A percentile compares a stretch with the other conserved stretches of the same genome.
Conservation (phyloP, 2,329 filamentous ascomycete genomes). For the Neospermospora avenae region DNA sequence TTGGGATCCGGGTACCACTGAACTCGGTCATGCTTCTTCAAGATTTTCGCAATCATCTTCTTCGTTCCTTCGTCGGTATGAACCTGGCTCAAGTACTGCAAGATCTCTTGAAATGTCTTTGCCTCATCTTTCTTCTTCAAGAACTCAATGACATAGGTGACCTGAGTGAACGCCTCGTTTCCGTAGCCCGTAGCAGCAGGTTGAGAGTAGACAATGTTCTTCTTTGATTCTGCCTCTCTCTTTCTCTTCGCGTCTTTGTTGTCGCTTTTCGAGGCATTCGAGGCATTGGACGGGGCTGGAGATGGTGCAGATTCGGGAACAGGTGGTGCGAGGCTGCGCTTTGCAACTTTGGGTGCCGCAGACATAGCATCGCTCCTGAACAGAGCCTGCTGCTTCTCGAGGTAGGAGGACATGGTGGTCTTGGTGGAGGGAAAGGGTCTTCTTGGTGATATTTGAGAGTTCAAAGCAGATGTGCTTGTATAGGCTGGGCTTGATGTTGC, state of each 20-base stretch:
- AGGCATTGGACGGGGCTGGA: slow-evolving; percentile 57
- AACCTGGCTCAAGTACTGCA: slow-evolving; percentile 74
- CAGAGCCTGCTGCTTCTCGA: slow-evolving; percentile 62
- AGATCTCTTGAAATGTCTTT: slow-evolving; percentile 71
- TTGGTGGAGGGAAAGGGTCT: neutral
- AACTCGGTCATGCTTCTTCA: slow-evolving; percentile 62
- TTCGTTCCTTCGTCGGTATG: slow-evolving; percentile 59
- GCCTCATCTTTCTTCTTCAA: slow-evolving; percentile 69
- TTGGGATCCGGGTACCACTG: slow-evolving; percentile 54
- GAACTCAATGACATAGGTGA: slow-evolving; percentile 82
- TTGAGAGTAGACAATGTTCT: slow-evolving; percentile 68
- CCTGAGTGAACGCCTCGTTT: slow-evolving; percentile 78
- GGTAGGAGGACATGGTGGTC: slow-evolving; percentile 53
- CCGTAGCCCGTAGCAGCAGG: slow-evolving; percentile 74
- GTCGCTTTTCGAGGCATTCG: slow-evolving; percentile 49
- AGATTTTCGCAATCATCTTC: slow-evolving; percentile 62
- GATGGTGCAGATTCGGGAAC: slow-evolving; percentile 54
- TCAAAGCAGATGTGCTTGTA: neutral
- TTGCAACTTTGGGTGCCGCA: slow-evolving; percentile 59
- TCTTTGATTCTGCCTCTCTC: slow-evolving; percentile 43
- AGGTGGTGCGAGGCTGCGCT: slow-evolving; percentile 48
- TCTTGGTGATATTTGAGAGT: neutral
- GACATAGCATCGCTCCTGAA: slow-evolving; percentile 61
- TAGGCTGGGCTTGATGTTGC: neutral
- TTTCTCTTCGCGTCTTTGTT: slow-evolving; percentile 63